Evolutionary conservation across 2,329 filamentous ascomycete genomes (phyloP).

Genomic region (Alternaria postmessia): DNA sequence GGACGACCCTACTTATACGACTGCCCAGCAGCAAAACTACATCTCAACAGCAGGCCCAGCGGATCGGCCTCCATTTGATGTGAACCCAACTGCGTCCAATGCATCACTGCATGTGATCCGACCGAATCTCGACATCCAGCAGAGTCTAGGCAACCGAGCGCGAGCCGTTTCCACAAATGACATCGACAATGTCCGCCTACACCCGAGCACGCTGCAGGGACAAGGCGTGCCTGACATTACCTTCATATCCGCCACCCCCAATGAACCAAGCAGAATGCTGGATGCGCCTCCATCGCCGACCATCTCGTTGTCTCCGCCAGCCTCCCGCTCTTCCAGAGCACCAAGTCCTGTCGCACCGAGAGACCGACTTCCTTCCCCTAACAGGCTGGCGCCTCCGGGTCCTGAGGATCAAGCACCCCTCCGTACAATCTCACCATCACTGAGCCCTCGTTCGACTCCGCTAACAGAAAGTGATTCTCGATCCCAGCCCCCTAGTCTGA

Average conservation of each 20-base stretch:
- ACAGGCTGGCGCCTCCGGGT: slow-evolving; percentile 51
- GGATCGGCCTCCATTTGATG: slow-evolving; percentile 47
- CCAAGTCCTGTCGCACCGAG: slow-evolving; percentile 38
- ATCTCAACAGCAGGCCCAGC: slow-evolving; percentile 60
- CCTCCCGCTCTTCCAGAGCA: slow-evolving; percentile 40
- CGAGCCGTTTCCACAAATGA: slow-evolving; percentile 69
- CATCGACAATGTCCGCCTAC: slow-evolving; percentile 57
- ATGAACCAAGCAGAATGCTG: slow-evolving; percentile 28
- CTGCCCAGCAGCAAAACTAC: slow-evolving; percentile 57
- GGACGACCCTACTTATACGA: slow-evolving; percentile 63
- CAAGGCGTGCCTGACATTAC: slow-evolving; percentile 44
- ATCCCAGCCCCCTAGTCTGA: slow-evolving; percentile 48
- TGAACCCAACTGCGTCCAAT: slow-evolving; percentile 29
- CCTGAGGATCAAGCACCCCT: slow-evolving; percentile 33
- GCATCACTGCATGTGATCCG: slow-evolving; percentile 32
- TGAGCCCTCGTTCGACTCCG: slow-evolving; percentile 41
- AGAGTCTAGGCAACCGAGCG: slow-evolving; percentile 40
- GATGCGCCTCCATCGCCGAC: slow-evolving; percentile 47
- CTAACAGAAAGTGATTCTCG: slow-evolving; percentile 29
- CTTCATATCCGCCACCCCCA: slow-evolving; percentile 45
- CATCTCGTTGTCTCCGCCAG: slow-evolving; percentile 51
- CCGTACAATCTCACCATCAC: slow-evolving; percentile 29
- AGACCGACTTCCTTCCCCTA: slow-evolving; percentile 29
- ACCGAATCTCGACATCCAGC: slow-evolving; percentile 42
- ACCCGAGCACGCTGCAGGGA: slow-evolving; percentile 47